A percentile compares a stretch with the other conserved stretches of the same genome.
These are phyloP conservation scores for Conringia planisiliqua DNA, from an alignment of 345 rosid genomes.

Conservation along the genomic window DNA sequence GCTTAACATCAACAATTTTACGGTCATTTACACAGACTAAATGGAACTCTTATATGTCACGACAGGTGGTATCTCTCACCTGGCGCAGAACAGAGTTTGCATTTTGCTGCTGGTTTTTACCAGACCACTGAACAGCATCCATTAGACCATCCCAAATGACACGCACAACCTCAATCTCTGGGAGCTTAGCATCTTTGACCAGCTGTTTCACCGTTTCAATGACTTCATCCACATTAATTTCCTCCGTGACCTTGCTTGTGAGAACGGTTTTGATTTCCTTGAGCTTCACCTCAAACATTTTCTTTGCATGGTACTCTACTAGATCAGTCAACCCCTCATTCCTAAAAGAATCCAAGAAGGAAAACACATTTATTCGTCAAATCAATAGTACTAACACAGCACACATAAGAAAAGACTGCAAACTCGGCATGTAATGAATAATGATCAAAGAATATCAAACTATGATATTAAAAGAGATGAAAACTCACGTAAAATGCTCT, in stretches of 20 bases:
- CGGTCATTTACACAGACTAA: no score
- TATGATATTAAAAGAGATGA: neutral
- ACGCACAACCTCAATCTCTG: slow-evolving; percentile 69
- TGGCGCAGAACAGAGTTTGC: slow-evolving; percentile 80
- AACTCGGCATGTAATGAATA: neutral
- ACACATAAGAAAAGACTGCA: neutral
- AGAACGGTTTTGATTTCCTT: slow-evolving; percentile 86
- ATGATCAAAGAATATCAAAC: neutral
- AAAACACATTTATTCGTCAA: neutral
- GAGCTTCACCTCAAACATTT: slow-evolving; percentile 79
- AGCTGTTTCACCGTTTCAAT: slow-evolving; percentile 80
- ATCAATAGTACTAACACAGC: neutral
- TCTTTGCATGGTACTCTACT: slow-evolving; percentile 94
- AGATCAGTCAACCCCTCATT: slow-evolving; percentile 76
- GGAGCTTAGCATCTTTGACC: slow-evolving; percentile 78
- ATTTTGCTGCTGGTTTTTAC: slow-evolving; percentile 99
- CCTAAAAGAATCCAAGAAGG: slow-evolving; percentile 41
- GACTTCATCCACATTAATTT: slow-evolving; percentile 69
- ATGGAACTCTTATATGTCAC: neutral
- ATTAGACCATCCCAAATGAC: slow-evolving; percentile 90
- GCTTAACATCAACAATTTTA: no score
- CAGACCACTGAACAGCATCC: slow-evolving; percentile 99
- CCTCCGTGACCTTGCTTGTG: slow-evolving; percentile 76
- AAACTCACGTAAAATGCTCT: slow-evolving; percentile 90
- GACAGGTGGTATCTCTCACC: slow-evolving; percentile 39